These are phyloP conservation scores for Euphorbia peplus DNA, from an alignment of 345 rosid species.

Conservation along the genomic window DNA sequence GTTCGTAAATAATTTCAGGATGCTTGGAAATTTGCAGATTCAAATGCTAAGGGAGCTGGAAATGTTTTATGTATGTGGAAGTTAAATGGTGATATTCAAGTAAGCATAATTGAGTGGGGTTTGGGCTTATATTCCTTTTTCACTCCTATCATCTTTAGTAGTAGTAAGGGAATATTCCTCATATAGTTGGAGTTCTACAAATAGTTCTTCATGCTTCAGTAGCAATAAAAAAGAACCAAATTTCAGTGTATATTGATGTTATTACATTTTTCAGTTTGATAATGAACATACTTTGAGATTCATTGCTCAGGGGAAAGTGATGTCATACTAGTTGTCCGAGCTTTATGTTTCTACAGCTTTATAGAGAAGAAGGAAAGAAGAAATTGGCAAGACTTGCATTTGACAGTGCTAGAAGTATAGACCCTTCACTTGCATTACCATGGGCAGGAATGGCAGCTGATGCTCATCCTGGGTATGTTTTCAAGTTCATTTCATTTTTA, in stretches of 20 bases:
- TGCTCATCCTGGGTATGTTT: constrained; percentile 50
- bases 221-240: neutral
- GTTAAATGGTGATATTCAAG: constrained; percentile 88
- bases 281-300: neutral
- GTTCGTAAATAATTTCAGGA: constrained; percentile 47
- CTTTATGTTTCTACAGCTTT: constrained; percentile 52
- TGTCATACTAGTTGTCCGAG: neutral
- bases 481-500: constrained; percentile 15
- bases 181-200: neutral
- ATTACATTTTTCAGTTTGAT: neutral
- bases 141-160: neutral
- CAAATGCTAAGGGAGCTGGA: constrained; percentile 49
- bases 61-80: constrained; percentile 79
- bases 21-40: constrained; percentile 54
- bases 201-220: neutral
- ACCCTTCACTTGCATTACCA: constrained; percentile 91
- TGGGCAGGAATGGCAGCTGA: constrained; percentile 99
- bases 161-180: neutral
- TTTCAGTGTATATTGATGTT: neutral
- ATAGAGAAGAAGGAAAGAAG: constrained; percentile 58
- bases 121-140: constrained; percentile 14
- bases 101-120: constrained; percentile 16
- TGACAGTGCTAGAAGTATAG: constrained; percentile 92
- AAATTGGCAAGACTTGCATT: constrained; percentile 80
- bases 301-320: neutral